phyloP scores from a whole-genome alignment of 495 filamentous ascomycete genomes.

The Tuber indicum region DNA sequence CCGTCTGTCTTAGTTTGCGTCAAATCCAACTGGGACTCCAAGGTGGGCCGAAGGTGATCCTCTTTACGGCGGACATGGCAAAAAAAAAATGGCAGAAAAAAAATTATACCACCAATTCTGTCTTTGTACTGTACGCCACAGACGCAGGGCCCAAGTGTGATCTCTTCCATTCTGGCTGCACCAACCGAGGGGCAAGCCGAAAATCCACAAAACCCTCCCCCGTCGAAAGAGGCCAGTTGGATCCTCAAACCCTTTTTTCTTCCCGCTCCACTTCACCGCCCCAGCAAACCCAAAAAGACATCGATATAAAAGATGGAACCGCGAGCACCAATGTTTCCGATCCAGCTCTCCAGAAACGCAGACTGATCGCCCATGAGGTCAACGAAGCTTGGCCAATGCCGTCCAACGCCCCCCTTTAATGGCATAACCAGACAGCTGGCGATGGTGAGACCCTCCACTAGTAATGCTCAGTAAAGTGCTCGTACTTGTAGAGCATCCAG shows the following conservation, averaged over 20 bases:
- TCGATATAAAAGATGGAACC: background rate
- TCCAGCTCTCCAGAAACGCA: background rate
- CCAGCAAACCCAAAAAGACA: background rate
- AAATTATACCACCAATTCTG: slow-evolving; percentile 23
- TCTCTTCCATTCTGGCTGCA: slow-evolving; percentile 23
- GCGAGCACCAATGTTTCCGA: background rate
- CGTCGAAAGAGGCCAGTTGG: background rate
- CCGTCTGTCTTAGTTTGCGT: background rate
- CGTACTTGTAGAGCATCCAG: background rate
- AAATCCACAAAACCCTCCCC: background rate
- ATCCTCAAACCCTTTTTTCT: background rate
- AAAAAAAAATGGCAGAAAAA: slow-evolving; percentile 30
- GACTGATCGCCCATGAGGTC: background rate
- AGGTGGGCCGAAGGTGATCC: background rate
- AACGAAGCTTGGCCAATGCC: background rate
- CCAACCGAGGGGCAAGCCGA: background rate
- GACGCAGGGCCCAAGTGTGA: slow-evolving; percentile 31
- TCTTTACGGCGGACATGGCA: slow-evolving; percentile 8
- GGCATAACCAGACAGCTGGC: background rate
- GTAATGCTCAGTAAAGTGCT: background rate
- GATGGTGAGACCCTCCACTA: background rate
- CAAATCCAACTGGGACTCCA: background rate
- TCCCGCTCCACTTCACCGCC: background rate
- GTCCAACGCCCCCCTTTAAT: background rate
- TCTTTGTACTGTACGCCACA: slow-evolving; percentile 18